A percentile compares a stretch with the other conserved stretches of the same genome.
Evolutionary conservation across 2,329 filamentous ascomycete genomes (phyloP).

Genomic region (Ophiocordyceps camponoti-rufipedis): DNA sequence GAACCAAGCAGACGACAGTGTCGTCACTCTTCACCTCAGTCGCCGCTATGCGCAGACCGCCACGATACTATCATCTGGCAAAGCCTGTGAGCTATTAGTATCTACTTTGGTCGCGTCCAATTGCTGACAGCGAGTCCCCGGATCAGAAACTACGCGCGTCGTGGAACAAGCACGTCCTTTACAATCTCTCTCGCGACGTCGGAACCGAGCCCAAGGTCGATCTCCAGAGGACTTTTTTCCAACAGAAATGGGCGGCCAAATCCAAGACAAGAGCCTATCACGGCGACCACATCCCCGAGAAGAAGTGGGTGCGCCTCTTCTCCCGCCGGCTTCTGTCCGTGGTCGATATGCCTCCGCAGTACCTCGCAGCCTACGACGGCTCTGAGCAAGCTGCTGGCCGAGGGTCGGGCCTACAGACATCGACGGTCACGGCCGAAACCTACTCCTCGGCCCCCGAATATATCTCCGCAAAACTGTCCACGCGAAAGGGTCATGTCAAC

Average conservation of each 20-base stretch:
- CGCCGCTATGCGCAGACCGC: conserved; percentile 33
- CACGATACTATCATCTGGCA: conserved; percentile 47
- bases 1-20: neutral
- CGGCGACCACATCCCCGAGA: conserved; percentile 84
- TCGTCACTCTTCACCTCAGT: conserved; percentile 3
- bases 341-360: conserved; percentile 64
- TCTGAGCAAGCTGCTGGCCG: conserved; percentile 68
- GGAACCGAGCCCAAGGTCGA: conserved; percentile 13
- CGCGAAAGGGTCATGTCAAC: conserved; percentile 10
- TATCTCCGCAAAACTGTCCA: conserved; percentile 3
- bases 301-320: conserved; percentile 91
- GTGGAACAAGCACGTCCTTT: conserved; percentile 96
- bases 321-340: conserved; percentile 62
- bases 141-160: conserved; percentile 76
- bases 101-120: neutral
- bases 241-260: conserved; percentile 96
- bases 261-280: conserved; percentile 72
- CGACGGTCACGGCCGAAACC: conserved; percentile 13
- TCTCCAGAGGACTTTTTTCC: conserved; percentile 58
- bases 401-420: conserved; percentile 46
- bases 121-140: conserved; percentile 1
- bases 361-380: conserved; percentile 68
- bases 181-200: conserved; percentile 46
- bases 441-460: conserved; percentile 13
- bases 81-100: conserved; percentile 34